phyloP scores from a whole-genome alignment of 1,284 basidiomycete genomes.

The Pascua sp. region DNA sequence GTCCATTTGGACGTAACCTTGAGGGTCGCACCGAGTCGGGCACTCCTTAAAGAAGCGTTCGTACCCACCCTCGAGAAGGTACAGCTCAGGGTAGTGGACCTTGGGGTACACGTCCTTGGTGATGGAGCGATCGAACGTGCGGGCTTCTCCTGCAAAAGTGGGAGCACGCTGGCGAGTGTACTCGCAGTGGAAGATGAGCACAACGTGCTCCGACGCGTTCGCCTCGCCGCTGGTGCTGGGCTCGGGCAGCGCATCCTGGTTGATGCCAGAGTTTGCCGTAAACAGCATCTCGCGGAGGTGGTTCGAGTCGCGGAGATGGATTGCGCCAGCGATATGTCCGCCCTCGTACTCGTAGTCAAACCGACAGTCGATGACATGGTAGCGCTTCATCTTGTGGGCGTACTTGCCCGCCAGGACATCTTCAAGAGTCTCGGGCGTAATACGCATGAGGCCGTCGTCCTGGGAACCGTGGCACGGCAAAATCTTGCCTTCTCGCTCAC shows the following conservation, averaged over 20 bases:
- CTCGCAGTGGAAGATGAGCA: conserved; percentile 97
- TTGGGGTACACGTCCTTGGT: conserved; percentile 86
- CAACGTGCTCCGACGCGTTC: conserved; percentile 61
- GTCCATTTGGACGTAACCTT: conserved; percentile 87
- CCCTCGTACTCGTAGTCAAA: conserved; percentile 96
- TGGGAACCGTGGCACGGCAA: conserved; percentile 89
- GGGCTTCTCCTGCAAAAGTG: conserved; percentile 88
- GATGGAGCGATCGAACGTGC: conserved; percentile 80
- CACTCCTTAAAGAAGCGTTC: conserved; percentile 74
- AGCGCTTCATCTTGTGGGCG: conserved; percentile 62
- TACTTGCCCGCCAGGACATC: conserved; percentile 70
- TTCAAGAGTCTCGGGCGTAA: conserved; percentile 74
- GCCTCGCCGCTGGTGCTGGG: conserved; percentile 77
- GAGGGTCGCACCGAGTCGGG: conserved; percentile 68
- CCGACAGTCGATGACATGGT: conserved; percentile 87
- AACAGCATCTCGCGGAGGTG: conserved; percentile 79
- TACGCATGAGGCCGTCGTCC: conserved; percentile 92
- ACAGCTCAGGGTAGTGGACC: conserved; percentile 94
- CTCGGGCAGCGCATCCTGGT: conserved; percentile 57
- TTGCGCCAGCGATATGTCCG: conserved; percentile 85
- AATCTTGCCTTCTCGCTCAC: conserved; percentile 69
- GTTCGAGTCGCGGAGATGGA: conserved; percentile 83
- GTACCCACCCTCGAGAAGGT: conserved; percentile 95
- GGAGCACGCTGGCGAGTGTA: conserved; percentile 93
- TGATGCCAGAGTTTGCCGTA: conserved; percentile 52